Evolutionary conservation across 768 basidiomycete species (phyloP).

Genomic region (Agaricus blazei): DNA sequence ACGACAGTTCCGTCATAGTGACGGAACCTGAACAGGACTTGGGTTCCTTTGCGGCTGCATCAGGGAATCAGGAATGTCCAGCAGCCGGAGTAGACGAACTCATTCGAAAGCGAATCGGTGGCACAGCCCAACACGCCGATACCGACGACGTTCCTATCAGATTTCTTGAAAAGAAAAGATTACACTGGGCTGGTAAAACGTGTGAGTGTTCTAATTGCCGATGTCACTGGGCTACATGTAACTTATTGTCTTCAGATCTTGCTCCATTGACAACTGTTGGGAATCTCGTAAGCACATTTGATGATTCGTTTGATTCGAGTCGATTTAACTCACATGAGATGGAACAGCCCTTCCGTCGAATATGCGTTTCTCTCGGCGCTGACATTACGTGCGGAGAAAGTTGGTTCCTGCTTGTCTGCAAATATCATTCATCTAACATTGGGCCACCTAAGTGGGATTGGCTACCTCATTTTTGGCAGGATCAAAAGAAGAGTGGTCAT

Average conservation of each 20-base stretch:
- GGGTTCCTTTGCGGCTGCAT: constrained; percentile 15
- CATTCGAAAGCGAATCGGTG: constrained; percentile 31
- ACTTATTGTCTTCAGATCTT: constrained; percentile 22
- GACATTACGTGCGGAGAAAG: constrained; percentile 97
- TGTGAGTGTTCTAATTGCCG: constrained; percentile 42
- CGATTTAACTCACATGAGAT: neutral
- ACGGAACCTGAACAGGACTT: constrained; percentile 36
- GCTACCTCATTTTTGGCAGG: constrained; percentile 84
- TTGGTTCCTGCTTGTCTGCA: constrained; percentile 24
- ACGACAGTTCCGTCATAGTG: constrained; percentile 23
- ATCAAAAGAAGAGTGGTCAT: constrained; percentile 92
- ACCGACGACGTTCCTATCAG: constrained; percentile 66
- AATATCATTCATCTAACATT: constrained; percentile 1
- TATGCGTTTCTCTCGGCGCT: constrained; percentile 82
- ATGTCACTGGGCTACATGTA: neutral
- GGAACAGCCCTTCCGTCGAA: constrained; percentile 80
- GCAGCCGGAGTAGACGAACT: constrained; percentile 15
- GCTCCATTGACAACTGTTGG: constrained; percentile 91
- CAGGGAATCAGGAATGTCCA: constrained; percentile 3
- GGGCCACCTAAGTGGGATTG: constrained; percentile 70
- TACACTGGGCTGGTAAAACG: constrained; percentile 84
- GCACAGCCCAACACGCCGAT: constrained; percentile 33
- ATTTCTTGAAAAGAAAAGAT: constrained; percentile 77
- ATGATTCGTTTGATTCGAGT: neutral
- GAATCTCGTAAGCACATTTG: constrained; percentile 61